Conservation (phyloP, 495 filamentous ascomycete genomes). For the Xylaria telfairii region DNA sequence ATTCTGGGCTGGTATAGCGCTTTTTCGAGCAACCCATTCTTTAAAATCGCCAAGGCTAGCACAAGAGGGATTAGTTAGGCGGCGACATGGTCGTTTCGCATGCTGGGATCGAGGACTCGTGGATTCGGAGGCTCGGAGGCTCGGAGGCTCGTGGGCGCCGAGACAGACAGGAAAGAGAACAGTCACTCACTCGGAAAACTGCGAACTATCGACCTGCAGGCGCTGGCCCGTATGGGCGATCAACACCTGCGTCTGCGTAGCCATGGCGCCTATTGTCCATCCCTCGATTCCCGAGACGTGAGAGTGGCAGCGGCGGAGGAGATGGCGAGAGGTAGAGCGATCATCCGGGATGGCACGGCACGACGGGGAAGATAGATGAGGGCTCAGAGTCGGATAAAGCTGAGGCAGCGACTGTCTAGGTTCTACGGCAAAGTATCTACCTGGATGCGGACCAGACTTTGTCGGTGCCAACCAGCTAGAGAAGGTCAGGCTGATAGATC, state of each 20-base stretch:
- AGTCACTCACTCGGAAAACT: constrained; percentile 69
- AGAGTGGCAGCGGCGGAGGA: constrained; percentile 4
- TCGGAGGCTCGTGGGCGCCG: background rate
- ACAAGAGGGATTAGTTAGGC: constrained; percentile 23
- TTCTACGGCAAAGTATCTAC: too few species aligned
- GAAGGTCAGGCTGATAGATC: constrained; percentile 14
- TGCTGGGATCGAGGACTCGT: background rate
- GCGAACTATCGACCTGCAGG: constrained; percentile 71
- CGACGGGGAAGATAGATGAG: constrained; percentile 11
- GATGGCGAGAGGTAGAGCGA: background rate
- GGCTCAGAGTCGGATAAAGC: background rate
- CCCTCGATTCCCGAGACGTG: constrained; percentile 27
- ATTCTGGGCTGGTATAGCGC: constrained; percentile 68
- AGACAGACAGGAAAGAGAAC: constrained; percentile 6
- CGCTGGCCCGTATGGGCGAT: constrained; percentile 89
- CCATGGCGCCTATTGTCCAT: constrained; percentile 48
- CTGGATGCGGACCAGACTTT: background rate
- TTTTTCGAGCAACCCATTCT: constrained; percentile 70
- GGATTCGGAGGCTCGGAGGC: background rate
- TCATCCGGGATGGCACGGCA: background rate
- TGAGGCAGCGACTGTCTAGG: too few species aligned
- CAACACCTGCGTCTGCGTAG: constrained; percentile 81
- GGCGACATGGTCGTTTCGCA: constrained; percentile 25
- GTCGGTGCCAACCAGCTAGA: constrained; percentile 1
- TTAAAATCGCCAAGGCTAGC: constrained; percentile 68